A percentile compares a stretch with the other conserved stretches of the same genome.
Conservation (phyloP, 1,139 yeast genomes). For the Pichia sp. region DNA sequence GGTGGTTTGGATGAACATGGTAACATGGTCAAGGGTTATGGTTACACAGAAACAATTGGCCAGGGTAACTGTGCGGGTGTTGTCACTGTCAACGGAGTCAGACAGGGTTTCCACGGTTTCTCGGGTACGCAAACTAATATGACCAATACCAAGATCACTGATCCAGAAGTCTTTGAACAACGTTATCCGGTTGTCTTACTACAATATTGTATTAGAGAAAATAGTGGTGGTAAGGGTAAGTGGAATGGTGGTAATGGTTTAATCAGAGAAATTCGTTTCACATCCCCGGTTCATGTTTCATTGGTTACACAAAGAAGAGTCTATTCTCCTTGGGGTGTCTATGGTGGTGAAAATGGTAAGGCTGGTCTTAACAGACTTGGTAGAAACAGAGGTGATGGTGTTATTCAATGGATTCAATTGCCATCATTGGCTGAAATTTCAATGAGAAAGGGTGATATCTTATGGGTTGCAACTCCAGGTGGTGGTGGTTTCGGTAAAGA, state of each 20-base stretch:
- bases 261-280: constrained; percentile 37
- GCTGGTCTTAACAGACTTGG: constrained; percentile 41
- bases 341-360: constrained; percentile 39
- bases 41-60: constrained; percentile 47
- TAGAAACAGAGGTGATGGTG: constrained; percentile 24
- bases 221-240: constrained; percentile 35
- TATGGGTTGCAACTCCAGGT: constrained; percentile 41
- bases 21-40: constrained; percentile 40
- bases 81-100: constrained; percentile 36
- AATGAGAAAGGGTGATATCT: constrained; percentile 25
- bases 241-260: constrained; percentile 39
- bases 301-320: constrained; percentile 38
- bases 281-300: constrained; percentile 35
- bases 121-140: constrained; percentile 47
- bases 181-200: constrained; percentile 38
- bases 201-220: constrained; percentile 32
- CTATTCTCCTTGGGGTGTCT: constrained; percentile 37
- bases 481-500: constrained; percentile 49
- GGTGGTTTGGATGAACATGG: constrained; percentile 37
- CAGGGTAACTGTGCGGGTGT: constrained; percentile 34
- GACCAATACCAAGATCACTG: constrained; percentile 42
- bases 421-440: constrained; percentile 42
- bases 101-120: constrained; percentile 36
- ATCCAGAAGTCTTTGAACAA: constrained; percentile 39
- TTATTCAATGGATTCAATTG: constrained; percentile 21